Evolutionary conservation across 164 flowering plant genomes (phyloP).

Genomic region (Chimonanthus praecox): DNA sequence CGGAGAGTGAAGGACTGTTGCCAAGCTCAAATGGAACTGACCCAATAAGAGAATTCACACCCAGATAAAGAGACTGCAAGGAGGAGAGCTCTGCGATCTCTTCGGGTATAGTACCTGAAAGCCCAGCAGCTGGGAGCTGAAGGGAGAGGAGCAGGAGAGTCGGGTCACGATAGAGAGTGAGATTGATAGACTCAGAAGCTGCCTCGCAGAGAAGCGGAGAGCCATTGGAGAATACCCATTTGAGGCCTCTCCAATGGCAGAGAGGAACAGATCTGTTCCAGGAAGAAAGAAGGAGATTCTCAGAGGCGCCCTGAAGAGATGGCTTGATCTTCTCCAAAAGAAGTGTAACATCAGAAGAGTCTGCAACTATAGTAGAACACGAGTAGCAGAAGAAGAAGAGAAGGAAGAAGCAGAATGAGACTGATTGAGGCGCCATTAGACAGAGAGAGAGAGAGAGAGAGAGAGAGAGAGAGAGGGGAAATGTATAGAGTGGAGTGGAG

Average conservation of each 20-base stretch:
- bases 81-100: slow-evolving; percentile 75
- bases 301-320: slow-evolving; percentile 55
- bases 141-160: slow-evolving; percentile 67
- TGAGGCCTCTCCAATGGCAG: slow-evolving; percentile 90
- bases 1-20: slow-evolving; percentile 64
- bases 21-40: slow-evolving; percentile 87
- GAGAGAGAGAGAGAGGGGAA: neutral
- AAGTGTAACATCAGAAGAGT: slow-evolving; percentile 52
- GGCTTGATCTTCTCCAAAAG: slow-evolving; percentile 60
- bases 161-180: slow-evolving; percentile 53
- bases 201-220: slow-evolving; percentile 48
- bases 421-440: neutral
- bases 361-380: neutral
- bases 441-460: neutral
- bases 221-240: slow-evolving; percentile 70
- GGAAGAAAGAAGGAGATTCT: slow-evolving; percentile 59
- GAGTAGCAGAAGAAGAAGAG: neutral
- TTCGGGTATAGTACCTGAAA: slow-evolving; percentile 70
- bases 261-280: slow-evolving; percentile 82
- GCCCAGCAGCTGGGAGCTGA: slow-evolving; percentile 82
- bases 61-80: slow-evolving; percentile 62
- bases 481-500: neutral
- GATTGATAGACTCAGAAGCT: slow-evolving; percentile 44
- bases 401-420: neutral
- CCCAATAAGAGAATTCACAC: slow-evolving; percentile 62